Conservation (phyloP, 2,329 filamentous ascomycete species). For the Neopestalotiopsis sp. region DNA sequence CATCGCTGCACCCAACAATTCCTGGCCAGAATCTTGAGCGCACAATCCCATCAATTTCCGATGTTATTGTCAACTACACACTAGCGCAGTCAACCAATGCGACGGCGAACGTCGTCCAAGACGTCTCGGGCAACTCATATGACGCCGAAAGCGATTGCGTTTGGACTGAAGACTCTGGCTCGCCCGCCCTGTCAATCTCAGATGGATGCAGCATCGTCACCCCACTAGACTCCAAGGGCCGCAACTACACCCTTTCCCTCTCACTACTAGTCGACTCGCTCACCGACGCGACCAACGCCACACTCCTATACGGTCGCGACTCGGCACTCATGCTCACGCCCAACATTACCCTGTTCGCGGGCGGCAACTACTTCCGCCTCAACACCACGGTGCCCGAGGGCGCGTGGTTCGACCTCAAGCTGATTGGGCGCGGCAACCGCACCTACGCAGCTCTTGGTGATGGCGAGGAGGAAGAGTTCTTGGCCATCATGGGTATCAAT, state of each 20-base stretch:
- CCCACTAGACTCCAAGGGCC: constrained; percentile 58
- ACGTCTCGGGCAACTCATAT: constrained; percentile 47
- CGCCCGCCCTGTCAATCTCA: constrained; percentile 36
- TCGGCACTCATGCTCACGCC: constrained; percentile 49
- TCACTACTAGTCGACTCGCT: constrained; percentile 41
- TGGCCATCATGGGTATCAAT: constrained; percentile 48
- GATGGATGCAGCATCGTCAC: constrained; percentile 49
- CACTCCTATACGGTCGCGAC: constrained; percentile 48
- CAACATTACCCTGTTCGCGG: constrained; percentile 41
- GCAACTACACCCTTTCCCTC: constrained; percentile 60
- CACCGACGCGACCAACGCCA: constrained; percentile 39
- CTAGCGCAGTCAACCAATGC: constrained; percentile 25
- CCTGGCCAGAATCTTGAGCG: constrained; percentile 58
- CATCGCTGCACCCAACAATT: constrained; percentile 42
- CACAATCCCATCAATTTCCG: constrained; percentile 40
- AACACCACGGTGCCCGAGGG: constrained; percentile 39
- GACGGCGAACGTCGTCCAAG: constrained; percentile 30
- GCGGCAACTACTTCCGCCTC: constrained; percentile 41
- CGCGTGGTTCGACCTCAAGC: constrained; percentile 35
- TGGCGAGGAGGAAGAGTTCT: constrained; percentile 43
- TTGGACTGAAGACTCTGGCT: constrained; percentile 25
- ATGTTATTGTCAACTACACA: constrained; percentile 42
- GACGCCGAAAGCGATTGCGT: constrained; percentile 45
- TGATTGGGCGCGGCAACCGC: constrained; percentile 37
- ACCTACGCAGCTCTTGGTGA: constrained; percentile 34